phyloP scores from a whole-genome alignment of 2,329 filamentous ascomycete species.

The Colletotrichum lentis region DNA sequence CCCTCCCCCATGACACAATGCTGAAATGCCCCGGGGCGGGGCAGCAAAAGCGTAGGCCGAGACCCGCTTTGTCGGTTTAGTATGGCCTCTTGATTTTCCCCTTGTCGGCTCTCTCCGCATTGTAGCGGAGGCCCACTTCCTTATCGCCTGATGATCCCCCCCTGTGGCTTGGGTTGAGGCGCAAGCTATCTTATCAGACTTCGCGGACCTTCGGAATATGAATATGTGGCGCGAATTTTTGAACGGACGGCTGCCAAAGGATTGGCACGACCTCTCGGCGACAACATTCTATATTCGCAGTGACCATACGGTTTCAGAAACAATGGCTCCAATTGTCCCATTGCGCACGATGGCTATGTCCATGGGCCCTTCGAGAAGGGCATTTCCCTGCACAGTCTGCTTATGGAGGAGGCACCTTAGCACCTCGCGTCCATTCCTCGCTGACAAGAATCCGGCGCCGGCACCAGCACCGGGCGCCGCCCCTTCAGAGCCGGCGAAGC shows the following conservation, averaged over 20 bases:
- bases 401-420: slow-evolving; percentile 61
- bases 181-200: slow-evolving; percentile 16
- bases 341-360: slow-evolving; percentile 44
- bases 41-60: slow-evolving; percentile 24
- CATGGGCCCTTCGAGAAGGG: slow-evolving; percentile 45
- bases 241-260: slow-evolving; percentile 4
- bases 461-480: slow-evolving; percentile 36
- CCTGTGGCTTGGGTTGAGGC: slow-evolving; percentile 28
- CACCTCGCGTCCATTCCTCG: slow-evolving; percentile 52
- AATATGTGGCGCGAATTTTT: slow-evolving; percentile 32
- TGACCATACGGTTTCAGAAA: neutral
- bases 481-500: slow-evolving; percentile 46
- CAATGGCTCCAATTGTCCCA: slow-evolving; percentile 23
- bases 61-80: slow-evolving; percentile 25
- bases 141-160: neutral
- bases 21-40: slow-evolving; percentile 22
- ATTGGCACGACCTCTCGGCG: neutral
- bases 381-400: slow-evolving; percentile 58
- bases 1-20: slow-evolving; percentile 35
- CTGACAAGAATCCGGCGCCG: slow-evolving; percentile 41
- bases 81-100: neutral
- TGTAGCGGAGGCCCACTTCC: slow-evolving; percentile 12
- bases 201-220: neutral
- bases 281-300: neutral
- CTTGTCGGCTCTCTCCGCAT: slow-evolving; percentile 29